Percentiles rank a stretch among this genome's conserved stretches.
phyloP scores from a whole-genome alignment of 805 yeast genomes.

The Suhomyces prunicola region DNA sequence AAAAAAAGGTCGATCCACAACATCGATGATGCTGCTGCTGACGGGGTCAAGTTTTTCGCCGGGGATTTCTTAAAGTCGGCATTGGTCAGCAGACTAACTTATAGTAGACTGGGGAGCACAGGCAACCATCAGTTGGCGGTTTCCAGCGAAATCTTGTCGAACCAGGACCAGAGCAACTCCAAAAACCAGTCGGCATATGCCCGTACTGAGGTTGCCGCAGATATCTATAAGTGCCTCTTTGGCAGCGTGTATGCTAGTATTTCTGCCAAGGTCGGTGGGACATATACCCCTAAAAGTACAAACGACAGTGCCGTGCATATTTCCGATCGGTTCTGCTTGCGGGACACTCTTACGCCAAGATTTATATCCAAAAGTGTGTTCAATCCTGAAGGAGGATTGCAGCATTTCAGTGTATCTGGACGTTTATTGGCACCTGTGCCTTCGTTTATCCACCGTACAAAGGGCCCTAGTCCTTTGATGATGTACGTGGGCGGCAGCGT shows the following conservation, averaged over 20 bases:
- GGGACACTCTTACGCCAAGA: conserved; percentile 72
- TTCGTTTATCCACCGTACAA: conserved; percentile 21
- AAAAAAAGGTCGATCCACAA: conserved; percentile 55
- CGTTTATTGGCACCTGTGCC: conserved; percentile 65
- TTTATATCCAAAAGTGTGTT: conserved; percentile 67
- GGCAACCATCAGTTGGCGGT: conserved; percentile 29
- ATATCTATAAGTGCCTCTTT: conserved; percentile 41
- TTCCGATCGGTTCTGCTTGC: conserved; percentile 78
- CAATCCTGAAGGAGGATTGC: conserved; percentile 75
- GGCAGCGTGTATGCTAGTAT: conserved; percentile 48
- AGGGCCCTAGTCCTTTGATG: conserved; percentile 34
- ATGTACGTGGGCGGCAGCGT: conserved; percentile 63
- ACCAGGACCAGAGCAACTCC: conserved; percentile 25
- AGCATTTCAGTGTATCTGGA: conserved; percentile 53
- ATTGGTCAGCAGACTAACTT: conserved; percentile 23
- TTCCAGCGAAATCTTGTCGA: conserved; percentile 47
- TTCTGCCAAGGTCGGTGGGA: conserved; percentile 53
- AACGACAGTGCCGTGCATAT: conserved; percentile 45
- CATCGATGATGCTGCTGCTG: conserved; percentile 51
- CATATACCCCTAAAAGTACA: conserved; percentile 36
- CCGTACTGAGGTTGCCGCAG: conserved; percentile 31
- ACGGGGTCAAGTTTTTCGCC: conserved; percentile 29
- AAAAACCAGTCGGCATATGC: conserved; percentile 24
- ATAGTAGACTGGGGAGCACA: conserved; percentile 1
- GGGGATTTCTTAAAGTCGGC: conserved; percentile 38